Base-by-base conservation (phyloP, 2,329 filamentous ascomycete genomes). In the Aspergillus bombycis region DNA sequence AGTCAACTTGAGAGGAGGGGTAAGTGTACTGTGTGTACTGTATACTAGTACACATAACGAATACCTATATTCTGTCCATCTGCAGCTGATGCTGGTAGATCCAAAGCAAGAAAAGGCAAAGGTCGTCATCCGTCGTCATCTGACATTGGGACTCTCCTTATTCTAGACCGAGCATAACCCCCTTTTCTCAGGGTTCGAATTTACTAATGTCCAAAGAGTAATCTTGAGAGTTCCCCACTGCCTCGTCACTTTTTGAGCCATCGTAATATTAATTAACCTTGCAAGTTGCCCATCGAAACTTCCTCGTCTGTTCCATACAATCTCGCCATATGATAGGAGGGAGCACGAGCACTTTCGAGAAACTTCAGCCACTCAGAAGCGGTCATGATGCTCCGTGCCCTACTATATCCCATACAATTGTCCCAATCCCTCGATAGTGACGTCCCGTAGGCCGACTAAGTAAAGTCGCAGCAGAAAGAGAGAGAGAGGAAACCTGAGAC, bases 141-240 rank as follows among this genome's bases (percentile, higher is more conserved):
- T 52, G 28, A 52, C 46, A 46, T 16, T 23, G 46, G 8, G 19
- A 12, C 26, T n/a, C 28, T 52, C 48, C 48, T 52, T 32, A 52
- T 52, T 52, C 48, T 52, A 32, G 28, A 52, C 48, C 48, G 28
- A 52, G 8, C 16, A 32, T 34, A 38, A 38, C 52, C 52, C 52
- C 52, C 52, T 55, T 55, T 55, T 55, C 52, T 55, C 32, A 55
- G 52, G 52, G 52, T 55, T 55, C 32, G 52, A 55, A 55, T 55
- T 38, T 23, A 36, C 32, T 36, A 55, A 32, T n/a, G 9, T 32
- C 30, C 5, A 54, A 10, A 54, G 19, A 32, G 30, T 32, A 54
- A 54, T 54, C 30, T 36, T 36, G 19, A 28, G n/a, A 32, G 30
- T 11, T 38, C 52, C 9, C 52, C 52, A 55, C 52, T 55, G 52